Base-by-base conservation (phyloP, 768 basidiomycete genomes). In the Baorangia bicolor region DNA sequence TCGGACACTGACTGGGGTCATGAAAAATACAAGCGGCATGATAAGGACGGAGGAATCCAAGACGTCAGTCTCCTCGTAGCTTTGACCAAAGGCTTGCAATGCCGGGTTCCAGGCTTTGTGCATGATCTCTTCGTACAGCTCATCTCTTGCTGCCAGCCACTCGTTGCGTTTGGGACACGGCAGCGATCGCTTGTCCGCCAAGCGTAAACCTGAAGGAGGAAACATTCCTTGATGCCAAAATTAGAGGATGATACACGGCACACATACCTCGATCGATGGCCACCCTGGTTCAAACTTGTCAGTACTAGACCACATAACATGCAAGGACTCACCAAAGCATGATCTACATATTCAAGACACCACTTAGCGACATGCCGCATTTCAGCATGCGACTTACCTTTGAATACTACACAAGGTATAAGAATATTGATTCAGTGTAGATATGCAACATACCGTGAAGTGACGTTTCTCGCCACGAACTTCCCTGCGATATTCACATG, bases 11-110 rank as follows among this genome's bases (percentile, higher is more conserved):
- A 89, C 90, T 20, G 85, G 84, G 38, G 88, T 87, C 68, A 87
- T 87, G 77, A 97, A 96, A 78, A 96, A 97, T 31, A 93, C 90
- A 35, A 94, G 78, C 1, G 94, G 94, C 90, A 93, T 94, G 64
- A 95, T 93, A 42, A 94, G 77, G 47, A 97, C 85, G 14, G 94
- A 86, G 14, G 92, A 89, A 68, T 98, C 96, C 21, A 98, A 70
- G 11, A 90, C 79, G 41, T 87, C 78, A 0, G 78, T 84, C 58
- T 92, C 90, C 64, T 98, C 96, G 71, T 94, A 99, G 65, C 88
- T 88, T 74, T 99, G 95, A 21, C 85, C 87, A 64, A 94, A 95
- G 69, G 79, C 82, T 63, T 81, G 73, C 56, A 81, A 72, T 40
- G 84, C 78, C 28, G 80, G 70, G 72, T 95, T 90, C 88, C 90